Evolutionary conservation across 345 rosid genomes (phyloP).

Genomic region (Firmiana major): DNA sequence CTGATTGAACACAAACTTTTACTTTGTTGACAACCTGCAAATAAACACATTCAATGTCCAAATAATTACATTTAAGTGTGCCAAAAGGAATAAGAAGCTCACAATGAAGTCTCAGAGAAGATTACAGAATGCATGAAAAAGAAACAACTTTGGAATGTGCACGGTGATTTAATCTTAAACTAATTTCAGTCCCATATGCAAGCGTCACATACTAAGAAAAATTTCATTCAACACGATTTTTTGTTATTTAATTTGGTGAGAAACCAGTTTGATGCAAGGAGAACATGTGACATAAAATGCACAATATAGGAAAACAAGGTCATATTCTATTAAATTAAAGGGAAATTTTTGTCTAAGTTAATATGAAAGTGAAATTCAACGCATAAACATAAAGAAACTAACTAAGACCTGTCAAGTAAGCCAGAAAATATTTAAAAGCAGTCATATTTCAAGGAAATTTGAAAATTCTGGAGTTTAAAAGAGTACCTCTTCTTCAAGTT

Average conservation of each 20-base stretch:
- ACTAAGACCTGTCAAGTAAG: background rate
- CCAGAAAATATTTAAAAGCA: background rate
- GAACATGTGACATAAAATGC: conserved; percentile 1
- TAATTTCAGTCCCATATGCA: background rate
- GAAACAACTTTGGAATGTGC: background rate
- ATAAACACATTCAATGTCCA: conserved; percentile 10
- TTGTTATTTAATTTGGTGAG: background rate
- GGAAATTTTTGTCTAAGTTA: background rate
- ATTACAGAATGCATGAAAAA: background rate
- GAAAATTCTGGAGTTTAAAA: background rate
- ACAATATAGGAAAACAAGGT: background rate
- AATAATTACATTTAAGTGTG: background rate
- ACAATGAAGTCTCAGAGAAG: background rate
- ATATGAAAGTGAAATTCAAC: background rate
- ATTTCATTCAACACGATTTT: background rate
- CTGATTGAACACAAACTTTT: conserved; percentile 38
- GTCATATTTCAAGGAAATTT: background rate
- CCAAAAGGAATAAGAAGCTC: background rate
- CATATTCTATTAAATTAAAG: background rate
- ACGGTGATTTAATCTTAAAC: background rate
- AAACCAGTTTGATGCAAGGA: background rate
- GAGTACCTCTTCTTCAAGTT: conserved; percentile 71
- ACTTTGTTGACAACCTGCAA: conserved; percentile 52
- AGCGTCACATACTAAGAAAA: background rate
- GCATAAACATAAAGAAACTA: background rate